Evolutionary conservation across 2,329 filamentous ascomycete species (phyloP), one percentile per base, ranked within the genome.

Genomic region (Neonectria coccinea): DNA sequence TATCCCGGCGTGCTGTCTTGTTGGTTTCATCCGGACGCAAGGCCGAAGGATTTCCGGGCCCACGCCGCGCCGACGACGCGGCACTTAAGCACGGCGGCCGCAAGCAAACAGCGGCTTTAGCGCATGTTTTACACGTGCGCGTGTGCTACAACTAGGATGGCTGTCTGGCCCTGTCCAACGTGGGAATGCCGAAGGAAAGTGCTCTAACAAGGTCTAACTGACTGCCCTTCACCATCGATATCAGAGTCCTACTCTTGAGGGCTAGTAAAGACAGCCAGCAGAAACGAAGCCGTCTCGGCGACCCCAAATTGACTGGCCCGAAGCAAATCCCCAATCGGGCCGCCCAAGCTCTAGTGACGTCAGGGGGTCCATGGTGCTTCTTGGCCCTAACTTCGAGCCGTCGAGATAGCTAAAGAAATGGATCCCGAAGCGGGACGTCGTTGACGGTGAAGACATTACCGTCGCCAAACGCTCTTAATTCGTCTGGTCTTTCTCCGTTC

Each of bases 341-440:
- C 64, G 62, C 60, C 18, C 7, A 45, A 33, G 45, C 11, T 27
- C 12, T 11, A 42, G 56, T 73, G 71, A 73, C 71, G 71, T 73
- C 66, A 73, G 5, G n/a, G n/a, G 10, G 39, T 42, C 57, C 31
- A 44, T 44, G 44, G 36, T 20, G 59, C 36, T 45, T 52, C 59
- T 56, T 47, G 53, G 57, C 51, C 45, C 45, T 31, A 44, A 50
- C 59, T 63, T 39, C 59, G 42, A 48, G 64, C 64, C 59, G 56
- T 59, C 57, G 22, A 51, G 42, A 59, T 20, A 57, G 54, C 55
- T 9, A 45, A 31, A 8, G 16, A 36, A 54, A 54, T 55, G 44
- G 53, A n/a, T 20, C 16, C 52, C 47, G 63, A 61, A 48, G 59
- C 64, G 57, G 64, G 59, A 64, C 55, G 59, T 62, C 54, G 59